Evolutionary conservation across 768 basidiomycete genomes (phyloP).

Genomic region (Pleurotus tuoliensis): DNA sequence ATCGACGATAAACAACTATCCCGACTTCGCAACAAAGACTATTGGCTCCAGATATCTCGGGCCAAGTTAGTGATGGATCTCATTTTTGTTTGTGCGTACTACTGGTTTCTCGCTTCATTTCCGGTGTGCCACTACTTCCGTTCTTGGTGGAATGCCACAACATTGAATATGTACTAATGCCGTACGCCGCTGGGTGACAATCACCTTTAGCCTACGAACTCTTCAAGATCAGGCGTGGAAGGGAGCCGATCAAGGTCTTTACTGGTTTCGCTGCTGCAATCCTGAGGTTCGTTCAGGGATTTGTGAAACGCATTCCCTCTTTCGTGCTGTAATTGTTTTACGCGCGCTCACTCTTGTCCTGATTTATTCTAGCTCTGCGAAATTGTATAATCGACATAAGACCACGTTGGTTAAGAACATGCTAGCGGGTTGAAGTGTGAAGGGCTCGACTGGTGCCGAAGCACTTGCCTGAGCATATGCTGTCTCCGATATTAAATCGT

Average conservation of each 20-base stretch:
- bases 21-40: constrained; percentile 64
- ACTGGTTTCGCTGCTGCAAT: constrained; percentile 67
- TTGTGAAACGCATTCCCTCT: neutral
- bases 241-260: constrained; percentile 57
- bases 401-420: constrained; percentile 53
- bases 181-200: constrained; percentile 8
- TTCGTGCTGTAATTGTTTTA: neutral
- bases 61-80: constrained; percentile 80
- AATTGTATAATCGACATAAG: constrained; percentile 73
- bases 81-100: constrained; percentile 73
- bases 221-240: constrained; percentile 64
- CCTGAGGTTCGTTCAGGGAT: constrained; percentile 52
- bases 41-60: constrained; percentile 71
- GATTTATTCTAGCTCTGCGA: constrained; percentile 49
- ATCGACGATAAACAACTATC: constrained; percentile 67
- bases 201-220: constrained; percentile 63
- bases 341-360: constrained; percentile 11
- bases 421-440: constrained; percentile 4
- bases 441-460: too few species aligned
- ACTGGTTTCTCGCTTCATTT: neutral
- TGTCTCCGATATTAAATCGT: neutral
- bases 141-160: constrained; percentile 7
- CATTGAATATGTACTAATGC: constrained; percentile 13
- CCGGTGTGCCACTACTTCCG: constrained; percentile 5
- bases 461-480: too few species aligned